Conservation (phyloP, 768 basidiomycete species). For the Dacryopinax spathularia region DNA sequence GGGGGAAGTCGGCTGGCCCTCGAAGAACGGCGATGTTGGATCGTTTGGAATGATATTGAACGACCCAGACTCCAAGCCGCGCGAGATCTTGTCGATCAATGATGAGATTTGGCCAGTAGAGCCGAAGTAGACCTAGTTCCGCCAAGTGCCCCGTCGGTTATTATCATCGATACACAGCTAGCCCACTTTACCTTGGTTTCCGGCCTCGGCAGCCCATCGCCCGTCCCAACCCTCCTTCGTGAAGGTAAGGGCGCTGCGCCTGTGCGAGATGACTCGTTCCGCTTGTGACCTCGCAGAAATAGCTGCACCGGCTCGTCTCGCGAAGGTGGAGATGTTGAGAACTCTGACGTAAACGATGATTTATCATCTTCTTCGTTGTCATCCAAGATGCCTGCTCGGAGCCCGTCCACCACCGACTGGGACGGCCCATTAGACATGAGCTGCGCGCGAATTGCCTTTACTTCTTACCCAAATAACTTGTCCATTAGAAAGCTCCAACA, state of each 20-base stretch:
- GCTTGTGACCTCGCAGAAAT: neutral
- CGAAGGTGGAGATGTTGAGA: neutral
- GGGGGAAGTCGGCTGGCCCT: neutral
- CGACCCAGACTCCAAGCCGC: conserved; percentile 66
- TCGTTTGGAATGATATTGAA: conserved; percentile 53
- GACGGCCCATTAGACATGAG: neutral
- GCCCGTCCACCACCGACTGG: neutral
- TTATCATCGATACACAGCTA: too few species aligned
- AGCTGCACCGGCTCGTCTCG: neutral
- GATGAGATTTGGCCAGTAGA: conserved; percentile 66
- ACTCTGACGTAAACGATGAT: neutral
- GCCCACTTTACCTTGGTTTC: neutral
- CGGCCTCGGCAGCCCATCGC: neutral
- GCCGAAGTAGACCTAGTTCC: conserved; percentile 62
- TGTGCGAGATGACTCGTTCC: neutral
- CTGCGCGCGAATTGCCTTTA: too few species aligned
- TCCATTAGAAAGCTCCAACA: neutral
- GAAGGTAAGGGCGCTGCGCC: neutral
- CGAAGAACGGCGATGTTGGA: neutral
- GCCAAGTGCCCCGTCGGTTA: too few species aligned
- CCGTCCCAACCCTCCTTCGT: neutral
- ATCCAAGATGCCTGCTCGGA: neutral
- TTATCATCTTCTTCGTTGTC: neutral
- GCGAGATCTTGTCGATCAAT: conserved; percentile 69
- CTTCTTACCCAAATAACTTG: conserved; percentile 1